Evolutionary conservation across 1,284 basidiomycete genomes (phyloP), one percentile per base, ranked within the genome.

Genomic region (Volvariella surrecta): DNA sequence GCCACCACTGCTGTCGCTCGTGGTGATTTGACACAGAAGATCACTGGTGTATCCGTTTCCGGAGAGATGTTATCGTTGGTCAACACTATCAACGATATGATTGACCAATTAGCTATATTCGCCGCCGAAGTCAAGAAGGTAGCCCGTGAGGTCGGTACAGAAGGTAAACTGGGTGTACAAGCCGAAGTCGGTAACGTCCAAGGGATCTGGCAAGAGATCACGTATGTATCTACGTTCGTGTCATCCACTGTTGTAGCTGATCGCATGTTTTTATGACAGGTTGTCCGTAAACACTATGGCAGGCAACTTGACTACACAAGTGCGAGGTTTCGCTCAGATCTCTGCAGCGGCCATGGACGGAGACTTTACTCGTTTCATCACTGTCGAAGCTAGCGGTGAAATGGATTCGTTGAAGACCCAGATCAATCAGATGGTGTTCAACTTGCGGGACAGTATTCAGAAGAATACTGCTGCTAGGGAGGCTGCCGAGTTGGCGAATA

Each of bases 401-500:
- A 98, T 99, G 96, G 95, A 99, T 67, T 94, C 89, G 48, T 77
- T 99, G 67, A 99, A 99, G 76, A 98, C 92, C 3, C 96, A 98
- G 69, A 96, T 96, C 71, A 95, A 96, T 60, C 91, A 96, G 64
- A 98, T 98, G 95, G 92, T 99, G 48, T 97, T 93, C 71, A 95
- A 95, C 60, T 76, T 99, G 61, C 78, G 96, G 41, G 95, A 99
- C 62, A 85, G 82, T 53, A 96, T 99, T 49, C 96, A 99, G 74
- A 97, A 95, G 81, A 99, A 99, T 61, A 99, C 94, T 1, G 90
- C 90, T 24, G 96, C 96, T 4, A 81, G 95, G 62, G 95, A 98
- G 62, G 93, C 95, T 0, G 96, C 96, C 44, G 96, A 99, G 68
- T 64, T 96, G 58, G 91, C 91, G 19, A 99, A 99, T 64, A 76